These are phyloP conservation scores for Xylaria sp. DNA, from an alignment of 2,329 filamentous ascomycete species.

Conservation along the genomic window DNA sequence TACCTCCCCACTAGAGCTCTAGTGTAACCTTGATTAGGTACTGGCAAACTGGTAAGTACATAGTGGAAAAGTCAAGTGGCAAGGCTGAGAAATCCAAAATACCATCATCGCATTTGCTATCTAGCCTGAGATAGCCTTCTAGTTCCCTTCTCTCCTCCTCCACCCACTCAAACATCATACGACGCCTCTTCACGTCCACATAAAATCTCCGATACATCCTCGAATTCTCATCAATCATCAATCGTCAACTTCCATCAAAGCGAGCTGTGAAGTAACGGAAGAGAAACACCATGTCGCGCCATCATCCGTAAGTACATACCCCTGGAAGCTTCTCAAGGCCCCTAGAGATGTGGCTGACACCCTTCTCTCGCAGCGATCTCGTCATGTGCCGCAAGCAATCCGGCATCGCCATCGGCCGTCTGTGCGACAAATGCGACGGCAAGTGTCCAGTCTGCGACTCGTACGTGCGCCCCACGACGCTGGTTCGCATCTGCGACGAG, in stretches of 20 bases:
- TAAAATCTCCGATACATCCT: neutral
- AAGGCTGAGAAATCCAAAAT: constrained; percentile 58
- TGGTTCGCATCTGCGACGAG: constrained; percentile 98
- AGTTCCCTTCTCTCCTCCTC: neutral
- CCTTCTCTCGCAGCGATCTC: constrained; percentile 73
- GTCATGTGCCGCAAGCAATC: constrained; percentile 99
- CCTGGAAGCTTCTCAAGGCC: constrained; percentile 40
- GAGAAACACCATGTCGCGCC: constrained; percentile 46
- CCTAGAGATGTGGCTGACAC: constrained; percentile 18
- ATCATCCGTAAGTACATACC: constrained; percentile 54
- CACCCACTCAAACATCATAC: neutral
- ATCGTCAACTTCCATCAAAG: neutral
- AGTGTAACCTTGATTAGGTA: neutral
- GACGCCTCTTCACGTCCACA: neutral
- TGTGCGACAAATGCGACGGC: constrained; percentile 99
- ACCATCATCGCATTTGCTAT: constrained; percentile 33
- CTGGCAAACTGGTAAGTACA: too few relatives aligned
- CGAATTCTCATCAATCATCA: neutral
- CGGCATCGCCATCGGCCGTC: constrained; percentile 96
- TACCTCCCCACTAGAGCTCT: neutral
- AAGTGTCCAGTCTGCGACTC: constrained; percentile 99
- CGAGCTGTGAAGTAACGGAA: neutral
- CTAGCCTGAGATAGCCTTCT: constrained; percentile 13
- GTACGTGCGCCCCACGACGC: constrained; percentile 96
- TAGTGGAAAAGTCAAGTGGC: constrained; percentile 44